Evolutionary conservation across 1,284 basidiomycete genomes (phyloP).

Genomic region (Rhodotorula sp.): DNA sequence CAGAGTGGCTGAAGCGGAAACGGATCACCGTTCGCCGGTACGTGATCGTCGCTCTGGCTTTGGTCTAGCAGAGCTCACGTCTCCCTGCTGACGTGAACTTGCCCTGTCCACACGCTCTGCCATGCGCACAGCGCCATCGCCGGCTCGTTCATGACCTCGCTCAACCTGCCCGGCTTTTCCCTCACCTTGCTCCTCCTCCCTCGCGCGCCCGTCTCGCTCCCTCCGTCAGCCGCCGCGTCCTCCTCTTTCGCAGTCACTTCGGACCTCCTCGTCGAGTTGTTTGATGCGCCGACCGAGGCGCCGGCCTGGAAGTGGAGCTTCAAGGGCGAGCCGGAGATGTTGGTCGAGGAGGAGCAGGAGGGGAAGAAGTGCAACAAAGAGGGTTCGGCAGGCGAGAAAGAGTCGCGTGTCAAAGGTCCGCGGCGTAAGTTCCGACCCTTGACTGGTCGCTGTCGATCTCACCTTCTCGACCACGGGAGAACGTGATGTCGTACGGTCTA

Average conservation of each 20-base stretch:
- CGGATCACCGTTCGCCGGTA: conserved; percentile 61
- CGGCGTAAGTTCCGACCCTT: conserved; percentile 21
- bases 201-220: conserved; percentile 43
- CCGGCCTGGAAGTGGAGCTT: conserved; percentile 68
- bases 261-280: conserved; percentile 65
- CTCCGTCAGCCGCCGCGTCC: conserved; percentile 2
- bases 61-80: background rate
- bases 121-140: conserved; percentile 46
- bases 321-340: conserved; percentile 37
- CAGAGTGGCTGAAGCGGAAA: conserved; percentile 58
- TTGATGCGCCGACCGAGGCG: conserved; percentile 71
- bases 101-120: conserved; percentile 6
- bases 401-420: conserved; percentile 27
- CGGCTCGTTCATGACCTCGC: conserved; percentile 65
- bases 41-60: background rate
- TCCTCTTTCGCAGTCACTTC: conserved; percentile 28
- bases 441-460: no score
- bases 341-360: conserved; percentile 32
- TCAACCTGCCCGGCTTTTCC: conserved; percentile 94
- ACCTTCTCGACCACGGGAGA: no score
- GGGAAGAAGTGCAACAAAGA: conserved; percentile 31
- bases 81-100: no score
- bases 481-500: no score
- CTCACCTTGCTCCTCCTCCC: conserved; percentile 82
- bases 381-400: conserved; percentile 3